Evolutionary conservation across 495 filamentous ascomycete genomes (phyloP).

Genomic region (Penicillium samsonianum): DNA sequence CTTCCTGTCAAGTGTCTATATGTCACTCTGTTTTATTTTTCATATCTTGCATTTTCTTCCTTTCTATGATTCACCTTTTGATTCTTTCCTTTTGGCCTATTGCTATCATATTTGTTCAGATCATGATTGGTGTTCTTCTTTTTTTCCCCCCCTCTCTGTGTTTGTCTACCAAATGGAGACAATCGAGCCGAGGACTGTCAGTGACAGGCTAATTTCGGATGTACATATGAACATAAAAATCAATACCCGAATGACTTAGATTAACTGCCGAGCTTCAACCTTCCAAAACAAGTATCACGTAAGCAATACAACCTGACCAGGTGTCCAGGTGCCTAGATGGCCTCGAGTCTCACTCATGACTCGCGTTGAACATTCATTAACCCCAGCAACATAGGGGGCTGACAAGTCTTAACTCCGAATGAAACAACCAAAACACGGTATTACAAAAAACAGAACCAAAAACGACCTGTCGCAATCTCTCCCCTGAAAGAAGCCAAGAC

Average conservation of each 20-base stretch:
- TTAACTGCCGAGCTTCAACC: too few species aligned
- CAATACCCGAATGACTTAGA: slow-evolving; percentile 4
- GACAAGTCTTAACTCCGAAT: too few species aligned
- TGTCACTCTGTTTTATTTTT: slow-evolving; percentile 7
- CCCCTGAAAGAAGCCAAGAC: too few species aligned
- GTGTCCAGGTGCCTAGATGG: neutral
- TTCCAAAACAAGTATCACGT: too few species aligned
- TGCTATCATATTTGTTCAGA: slow-evolving; percentile 5
- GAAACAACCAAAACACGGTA: too few species aligned
- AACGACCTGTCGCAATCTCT: too few species aligned
- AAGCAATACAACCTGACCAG: neutral
- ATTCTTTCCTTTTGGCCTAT: neutral
- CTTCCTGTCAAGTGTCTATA: slow-evolving; percentile 1
- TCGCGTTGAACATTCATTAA: too few species aligned
- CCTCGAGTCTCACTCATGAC: neutral
- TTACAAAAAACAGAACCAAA: too few species aligned
- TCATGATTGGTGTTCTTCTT: slow-evolving; percentile 5
- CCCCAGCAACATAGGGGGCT: too few species aligned
- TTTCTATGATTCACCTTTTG: neutral
- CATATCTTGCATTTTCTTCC: neutral
- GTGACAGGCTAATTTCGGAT: slow-evolving; percentile 5
- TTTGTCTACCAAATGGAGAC: neutral
- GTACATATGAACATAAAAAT: slow-evolving; percentile 9
- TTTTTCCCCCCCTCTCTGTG: neutral
- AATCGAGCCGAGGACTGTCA: neutral